Conservation (phyloP, 345 rosid genomes). For the Euphorbia peplus region DNA sequence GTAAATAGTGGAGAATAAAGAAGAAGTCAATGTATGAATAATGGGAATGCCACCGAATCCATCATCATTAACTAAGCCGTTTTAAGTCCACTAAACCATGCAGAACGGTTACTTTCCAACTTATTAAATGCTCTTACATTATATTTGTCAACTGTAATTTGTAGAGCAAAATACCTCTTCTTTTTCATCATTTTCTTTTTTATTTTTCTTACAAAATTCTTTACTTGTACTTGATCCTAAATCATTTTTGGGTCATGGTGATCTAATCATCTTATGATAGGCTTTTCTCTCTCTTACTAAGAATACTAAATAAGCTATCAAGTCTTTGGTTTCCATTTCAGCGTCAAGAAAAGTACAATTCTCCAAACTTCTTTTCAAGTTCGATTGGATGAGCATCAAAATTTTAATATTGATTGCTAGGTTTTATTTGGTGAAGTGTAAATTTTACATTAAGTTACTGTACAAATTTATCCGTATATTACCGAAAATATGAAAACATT, state of each 20-base stretch:
- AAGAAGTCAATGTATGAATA: background rate
- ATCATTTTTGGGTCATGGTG: background rate
- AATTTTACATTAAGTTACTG: no score
- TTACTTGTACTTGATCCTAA: background rate
- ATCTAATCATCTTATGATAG: background rate
- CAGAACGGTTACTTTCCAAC: slow-evolving; percentile 7
- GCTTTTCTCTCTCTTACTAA: background rate
- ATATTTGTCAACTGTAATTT: slow-evolving; percentile 2
- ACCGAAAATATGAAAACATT: no score
- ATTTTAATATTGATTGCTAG: no score
- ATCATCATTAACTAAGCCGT: background rate
- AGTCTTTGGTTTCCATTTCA: background rate
- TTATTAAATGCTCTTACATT: background rate
- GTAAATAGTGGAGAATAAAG: background rate
- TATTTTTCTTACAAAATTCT: no score
- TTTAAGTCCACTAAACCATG: slow-evolving; percentile 2
- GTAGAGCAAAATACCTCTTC: background rate
- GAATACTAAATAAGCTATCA: background rate
- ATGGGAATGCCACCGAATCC: no score
- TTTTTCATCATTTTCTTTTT: no score
- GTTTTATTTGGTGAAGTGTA: no score
- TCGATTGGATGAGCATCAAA: no score
- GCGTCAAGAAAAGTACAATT: no score
- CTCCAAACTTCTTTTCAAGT: no score
- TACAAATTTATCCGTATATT: no score